Base-by-base conservation (phyloP, 2,329 filamentous ascomycete genomes). In the Sclerotinia borealis region DNA sequence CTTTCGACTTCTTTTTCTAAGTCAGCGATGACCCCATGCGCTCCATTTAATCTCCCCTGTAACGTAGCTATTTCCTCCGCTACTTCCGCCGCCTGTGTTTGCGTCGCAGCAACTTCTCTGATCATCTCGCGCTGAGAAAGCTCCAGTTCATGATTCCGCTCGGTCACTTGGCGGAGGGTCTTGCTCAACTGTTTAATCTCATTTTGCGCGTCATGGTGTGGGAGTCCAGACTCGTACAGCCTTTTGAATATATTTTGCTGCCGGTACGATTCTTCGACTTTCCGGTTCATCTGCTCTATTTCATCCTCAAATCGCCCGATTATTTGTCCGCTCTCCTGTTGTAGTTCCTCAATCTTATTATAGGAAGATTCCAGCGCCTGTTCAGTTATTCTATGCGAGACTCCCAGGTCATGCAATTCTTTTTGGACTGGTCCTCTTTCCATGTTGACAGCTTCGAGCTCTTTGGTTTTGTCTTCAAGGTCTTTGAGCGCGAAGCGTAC, bases 11-110 rank as follows among this genome's bases (percentile, higher is more conserved):
- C 37, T 3, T 34, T 36, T 34, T 61, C 59, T 8, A 61, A 22
- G 2, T 54, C 13, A 1, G 27, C 10, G 10, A 63, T 63, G 5
- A 31, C 54, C 17, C 54, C 41, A 22, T 58, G 19, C 27, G 60
- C 60, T 25, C 52, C 51, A 39, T 58, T 41, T 5, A 63, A 47
- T 39, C 45, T 63, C 13, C 60, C 34, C 31, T 63, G 60, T n/a
- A 63, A 41, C 17, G 25, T 34, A 25, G 58, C 60, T 27, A 13
- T 17, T 31, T 63, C 41, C 22, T 63, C 41, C 6, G 49, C 51
- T 9, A 63, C 58, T 17, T 25, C 29, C 13, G 43, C 51, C 22
- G 60, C 51, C 47, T 63, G 51, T n/a, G 17, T 47, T 48, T 63
- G 51, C 2, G 51, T 43, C 2, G 22, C 43, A 15, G 22, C 19